These are phyloP conservation scores for Echinochloa phyllopogon DNA, from an alignment of 176 grass and related monocot genomes.

Conservation along the genomic window DNA sequence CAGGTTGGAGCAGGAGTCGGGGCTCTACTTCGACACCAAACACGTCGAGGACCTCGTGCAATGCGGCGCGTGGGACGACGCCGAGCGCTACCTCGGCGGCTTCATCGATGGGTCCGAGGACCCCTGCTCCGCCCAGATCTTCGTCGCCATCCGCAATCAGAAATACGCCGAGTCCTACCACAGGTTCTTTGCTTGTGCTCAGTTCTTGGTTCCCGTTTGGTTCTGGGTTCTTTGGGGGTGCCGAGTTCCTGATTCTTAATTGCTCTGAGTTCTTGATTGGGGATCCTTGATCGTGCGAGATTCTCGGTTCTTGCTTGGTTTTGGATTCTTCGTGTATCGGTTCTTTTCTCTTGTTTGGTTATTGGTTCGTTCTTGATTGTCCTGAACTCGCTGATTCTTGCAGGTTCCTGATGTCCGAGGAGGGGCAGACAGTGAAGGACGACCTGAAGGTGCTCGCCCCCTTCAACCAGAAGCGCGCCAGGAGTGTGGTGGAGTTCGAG, in stretches of 20 bases:
- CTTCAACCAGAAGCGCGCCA: conserved; percentile 81
- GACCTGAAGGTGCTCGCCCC: conserved; percentile 88
- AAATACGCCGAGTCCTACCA: conserved; percentile 86
- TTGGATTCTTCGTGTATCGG: background rate
- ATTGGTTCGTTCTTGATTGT: background rate
- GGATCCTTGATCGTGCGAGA: background rate
- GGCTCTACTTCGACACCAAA: conserved; percentile 86
- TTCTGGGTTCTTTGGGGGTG: background rate
- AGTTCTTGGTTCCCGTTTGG: too few species aligned
- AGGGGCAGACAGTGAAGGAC: conserved; percentile 75
- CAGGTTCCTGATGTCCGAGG: too few species aligned
- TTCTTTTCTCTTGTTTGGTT: background rate
- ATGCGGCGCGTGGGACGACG: conserved; percentile 92
- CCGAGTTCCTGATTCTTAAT: background rate
- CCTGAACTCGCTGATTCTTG: conserved; percentile 12
- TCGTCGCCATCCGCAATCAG: conserved; percentile 84
- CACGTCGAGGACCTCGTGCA: conserved; percentile 87
- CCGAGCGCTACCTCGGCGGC: conserved; percentile 82
- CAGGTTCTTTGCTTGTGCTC: too few species aligned
- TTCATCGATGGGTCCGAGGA: conserved; percentile 77
- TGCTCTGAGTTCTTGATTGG: background rate
- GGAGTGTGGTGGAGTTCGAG: conserved; percentile 74
- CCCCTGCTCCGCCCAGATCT: conserved; percentile 83
- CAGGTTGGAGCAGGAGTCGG: conserved; percentile 86
- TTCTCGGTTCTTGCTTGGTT: background rate